These are phyloP conservation scores for Tetrahymena thermophila DNA, from an alignment of 73 alveolate genomes.

Conservation along the genomic window DNA sequence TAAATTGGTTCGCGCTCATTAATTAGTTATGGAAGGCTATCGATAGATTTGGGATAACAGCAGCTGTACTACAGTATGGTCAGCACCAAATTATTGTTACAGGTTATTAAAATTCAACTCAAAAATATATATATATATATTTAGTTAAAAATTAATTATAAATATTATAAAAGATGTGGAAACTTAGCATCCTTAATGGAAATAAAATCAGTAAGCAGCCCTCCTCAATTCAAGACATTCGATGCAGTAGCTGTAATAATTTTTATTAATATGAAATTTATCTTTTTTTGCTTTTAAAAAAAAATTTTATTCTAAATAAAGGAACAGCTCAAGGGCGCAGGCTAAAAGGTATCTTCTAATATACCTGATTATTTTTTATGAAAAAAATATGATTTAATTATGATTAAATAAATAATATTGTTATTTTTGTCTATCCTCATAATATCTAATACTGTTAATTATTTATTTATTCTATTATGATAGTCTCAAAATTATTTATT, in stretches of 20 bases:
- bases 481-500: too few relatives aligned
- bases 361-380: not conserved
- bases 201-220: not conserved
- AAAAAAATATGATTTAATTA: not conserved
- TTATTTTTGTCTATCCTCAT: too few relatives aligned
- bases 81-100: constrained; percentile 83
- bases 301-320: not conserved
- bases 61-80: constrained; percentile 49
- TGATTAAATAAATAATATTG: too few relatives aligned
- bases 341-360: not conserved
- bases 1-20: constrained; percentile 61
- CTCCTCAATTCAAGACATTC: not conserved
- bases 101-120: constrained; percentile 9
- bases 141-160: too few relatives aligned
- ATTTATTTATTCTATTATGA: too few relatives aligned
- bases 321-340: not conserved
- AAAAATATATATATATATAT: not conserved
- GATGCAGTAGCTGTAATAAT: not conserved
- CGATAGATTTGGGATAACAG: constrained; percentile 70
- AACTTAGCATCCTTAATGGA: not conserved
- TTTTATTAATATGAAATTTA: not conserved
- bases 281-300: too few relatives aligned
- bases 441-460: too few relatives aligned
- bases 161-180: not conserved
- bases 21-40: constrained; percentile 87